These are phyloP conservation scores for Graphium sp. DNA, from an alignment of 2,329 filamentous ascomycete genomes.

Conservation along the genomic window DNA sequence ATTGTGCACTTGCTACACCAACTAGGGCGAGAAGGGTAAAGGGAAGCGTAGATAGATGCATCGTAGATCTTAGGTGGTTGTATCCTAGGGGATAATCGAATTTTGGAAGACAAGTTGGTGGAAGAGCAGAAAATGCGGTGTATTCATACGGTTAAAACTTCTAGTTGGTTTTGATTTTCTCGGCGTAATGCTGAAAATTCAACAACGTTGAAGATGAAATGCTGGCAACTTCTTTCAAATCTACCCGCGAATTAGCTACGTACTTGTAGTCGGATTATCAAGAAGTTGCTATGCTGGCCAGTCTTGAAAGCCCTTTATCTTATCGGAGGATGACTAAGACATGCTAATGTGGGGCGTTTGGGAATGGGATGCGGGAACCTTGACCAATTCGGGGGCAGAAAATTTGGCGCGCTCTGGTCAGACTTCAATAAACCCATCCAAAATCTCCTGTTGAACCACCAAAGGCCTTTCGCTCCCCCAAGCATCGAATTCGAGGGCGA, in stretches of 20 bases:
- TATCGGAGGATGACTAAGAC: neutral
- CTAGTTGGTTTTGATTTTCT: neutral
- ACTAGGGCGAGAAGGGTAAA: constrained; percentile 30
- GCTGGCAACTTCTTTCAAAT: constrained; percentile 4
- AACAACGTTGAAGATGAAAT: constrained; percentile 2
- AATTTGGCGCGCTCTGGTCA: neutral
- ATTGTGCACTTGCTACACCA: constrained; percentile 55
- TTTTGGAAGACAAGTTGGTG: no score
- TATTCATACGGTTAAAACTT: no score
- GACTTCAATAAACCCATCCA: neutral
- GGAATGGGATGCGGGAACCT: neutral
- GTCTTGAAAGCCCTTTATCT: no score
- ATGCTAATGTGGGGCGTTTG: neutral
- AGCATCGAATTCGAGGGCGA: no score
- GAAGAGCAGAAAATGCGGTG: no score
- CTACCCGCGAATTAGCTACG: no score
- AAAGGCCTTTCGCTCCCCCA: neutral
- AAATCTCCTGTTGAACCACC: neutral
- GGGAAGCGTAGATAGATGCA: constrained; percentile 1
- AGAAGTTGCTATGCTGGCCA: no score
- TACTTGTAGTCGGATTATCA: no score
- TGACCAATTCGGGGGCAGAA: no score
- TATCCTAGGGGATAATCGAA: neutral
- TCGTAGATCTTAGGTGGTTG: neutral
- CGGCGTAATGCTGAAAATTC: neutral